These are phyloP conservation scores for Psilocybe subaeruginosa DNA, from an alignment of 768 basidiomycete genomes.

Conservation along the genomic window DNA sequence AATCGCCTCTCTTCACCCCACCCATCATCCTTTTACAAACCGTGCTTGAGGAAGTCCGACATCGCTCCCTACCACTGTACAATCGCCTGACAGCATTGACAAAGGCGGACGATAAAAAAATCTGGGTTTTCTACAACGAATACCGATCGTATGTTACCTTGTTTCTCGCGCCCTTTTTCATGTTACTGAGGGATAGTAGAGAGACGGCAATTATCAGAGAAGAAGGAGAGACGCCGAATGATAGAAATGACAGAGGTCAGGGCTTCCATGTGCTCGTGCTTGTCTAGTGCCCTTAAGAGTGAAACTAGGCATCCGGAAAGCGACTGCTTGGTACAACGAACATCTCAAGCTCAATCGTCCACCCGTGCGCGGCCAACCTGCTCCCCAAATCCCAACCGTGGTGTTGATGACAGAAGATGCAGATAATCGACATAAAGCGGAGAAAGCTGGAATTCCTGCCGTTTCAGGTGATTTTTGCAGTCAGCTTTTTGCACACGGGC, in stretches of 20 bases:
- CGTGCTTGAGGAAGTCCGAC: slow-evolving; percentile 94
- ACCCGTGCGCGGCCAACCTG: slow-evolving; percentile 51
- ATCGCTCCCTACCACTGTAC: slow-evolving; percentile 89
- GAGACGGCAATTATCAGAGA: slow-evolving; percentile 81
- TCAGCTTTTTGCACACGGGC: background rate
- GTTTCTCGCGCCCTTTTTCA: background rate
- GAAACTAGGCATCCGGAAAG: slow-evolving; percentile 74
- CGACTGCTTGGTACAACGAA: slow-evolving; percentile 83
- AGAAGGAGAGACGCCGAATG: slow-evolving; percentile 85
- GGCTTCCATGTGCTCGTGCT: background rate
- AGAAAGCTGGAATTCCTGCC: slow-evolving; percentile 59
- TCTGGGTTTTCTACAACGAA: slow-evolving; percentile 89
- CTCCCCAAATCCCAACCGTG: slow-evolving; percentile 55
- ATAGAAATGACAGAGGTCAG: slow-evolving; percentile 90
- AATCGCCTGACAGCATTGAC: slow-evolving; percentile 88
- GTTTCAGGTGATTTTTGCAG: slow-evolving; percentile 55
- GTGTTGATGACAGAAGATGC: slow-evolving; percentile 90
- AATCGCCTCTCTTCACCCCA: slow-evolving; percentile 70
- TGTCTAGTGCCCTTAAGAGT: slow-evolving; percentile 27
- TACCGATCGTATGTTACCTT: slow-evolving; percentile 66
- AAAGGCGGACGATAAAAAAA: slow-evolving; percentile 82
- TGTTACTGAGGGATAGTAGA: slow-evolving; percentile 35
- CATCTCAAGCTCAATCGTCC: slow-evolving; percentile 64
- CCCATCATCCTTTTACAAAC: slow-evolving; percentile 94
- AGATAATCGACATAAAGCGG: slow-evolving; percentile 79